Evolutionary conservation across 139 green algal species (phyloP).

Genomic region (Nannochloris sp.): DNA sequence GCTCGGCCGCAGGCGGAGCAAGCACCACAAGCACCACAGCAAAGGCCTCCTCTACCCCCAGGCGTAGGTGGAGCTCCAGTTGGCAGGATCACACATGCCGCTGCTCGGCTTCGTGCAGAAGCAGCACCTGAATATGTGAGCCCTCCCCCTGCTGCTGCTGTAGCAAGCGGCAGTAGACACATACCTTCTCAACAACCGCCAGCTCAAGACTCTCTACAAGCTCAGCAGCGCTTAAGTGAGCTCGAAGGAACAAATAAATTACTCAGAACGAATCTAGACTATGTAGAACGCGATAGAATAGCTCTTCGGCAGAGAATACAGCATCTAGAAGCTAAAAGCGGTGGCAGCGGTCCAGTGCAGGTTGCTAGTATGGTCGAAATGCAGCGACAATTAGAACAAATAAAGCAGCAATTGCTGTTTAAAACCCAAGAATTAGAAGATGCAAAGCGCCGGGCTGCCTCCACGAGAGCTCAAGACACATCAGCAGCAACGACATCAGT

Average conservation of each 20-base stretch:
- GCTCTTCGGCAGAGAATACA: not conserved
- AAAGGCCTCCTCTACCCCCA: too few species aligned
- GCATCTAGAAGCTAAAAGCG: not conserved
- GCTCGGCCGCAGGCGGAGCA: too few species aligned
- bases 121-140: not conserved
- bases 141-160: not conserved
- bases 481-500: not conserved
- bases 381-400: constrained; percentile 17
- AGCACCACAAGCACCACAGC: too few species aligned
- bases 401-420: constrained; percentile 18
- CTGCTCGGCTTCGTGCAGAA: not conserved
- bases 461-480: not conserved
- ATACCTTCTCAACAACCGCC: too few species aligned
- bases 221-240: not conserved
- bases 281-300: constrained; percentile 6
- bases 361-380: too few species aligned
- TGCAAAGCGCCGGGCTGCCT: not conserved
- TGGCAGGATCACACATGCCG: not conserved
- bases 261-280: constrained; percentile 8
- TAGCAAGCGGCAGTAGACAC: too few species aligned
- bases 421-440: constrained; percentile 23
- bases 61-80: not conserved
- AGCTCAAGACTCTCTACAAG: not conserved
- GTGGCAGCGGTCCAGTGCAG: too few species aligned
- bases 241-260: constrained; percentile 4